Evolutionary conservation across 1,284 basidiomycete species (phyloP).

Genomic region (Irpex lacteus): DNA sequence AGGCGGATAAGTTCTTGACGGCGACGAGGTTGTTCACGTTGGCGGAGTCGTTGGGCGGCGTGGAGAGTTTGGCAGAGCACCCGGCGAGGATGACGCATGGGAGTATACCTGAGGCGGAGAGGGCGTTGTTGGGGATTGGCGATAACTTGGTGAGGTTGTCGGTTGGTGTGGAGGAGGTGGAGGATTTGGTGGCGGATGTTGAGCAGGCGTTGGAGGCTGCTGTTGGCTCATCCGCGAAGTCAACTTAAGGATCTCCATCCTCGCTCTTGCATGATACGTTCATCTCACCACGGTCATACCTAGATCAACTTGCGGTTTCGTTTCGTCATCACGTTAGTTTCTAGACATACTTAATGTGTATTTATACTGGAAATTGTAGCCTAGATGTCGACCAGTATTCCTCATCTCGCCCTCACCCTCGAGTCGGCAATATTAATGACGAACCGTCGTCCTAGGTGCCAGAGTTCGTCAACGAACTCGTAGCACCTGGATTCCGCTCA

Average conservation of each 20-base stretch:
- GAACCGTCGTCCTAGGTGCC: no score
- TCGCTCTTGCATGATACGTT: no score
- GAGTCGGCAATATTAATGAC: no score
- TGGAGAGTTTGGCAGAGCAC: constrained; percentile 87
- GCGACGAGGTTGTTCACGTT: constrained; percentile 74
- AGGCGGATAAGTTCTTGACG: constrained; percentile 72
- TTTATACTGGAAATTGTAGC: no score
- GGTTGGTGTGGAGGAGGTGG: constrained; percentile 86
- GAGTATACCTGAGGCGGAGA: constrained; percentile 69
- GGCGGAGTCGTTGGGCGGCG: constrained; percentile 89
- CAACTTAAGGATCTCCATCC: neutral
- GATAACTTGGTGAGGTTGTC: constrained; percentile 81
- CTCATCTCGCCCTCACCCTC: no score
- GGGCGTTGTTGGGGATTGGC: constrained; percentile 74
- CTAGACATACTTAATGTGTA: no score
- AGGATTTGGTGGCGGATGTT: constrained; percentile 71
- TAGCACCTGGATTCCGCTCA: no score
- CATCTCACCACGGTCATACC: no score
- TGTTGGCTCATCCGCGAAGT: constrained; percentile 10
- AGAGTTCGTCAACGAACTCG: no score
- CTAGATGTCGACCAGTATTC: no score
- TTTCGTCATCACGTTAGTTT: no score
- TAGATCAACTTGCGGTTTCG: no score
- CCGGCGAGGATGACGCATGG: constrained; percentile 87
- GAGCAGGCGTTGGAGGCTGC: constrained; percentile 64